Percentiles rank a stretch among this genome's conserved stretches.
These are phyloP conservation scores for Delitschia confertaspora DNA, from an alignment of 495 filamentous ascomycete species.

Conservation along the genomic window DNA sequence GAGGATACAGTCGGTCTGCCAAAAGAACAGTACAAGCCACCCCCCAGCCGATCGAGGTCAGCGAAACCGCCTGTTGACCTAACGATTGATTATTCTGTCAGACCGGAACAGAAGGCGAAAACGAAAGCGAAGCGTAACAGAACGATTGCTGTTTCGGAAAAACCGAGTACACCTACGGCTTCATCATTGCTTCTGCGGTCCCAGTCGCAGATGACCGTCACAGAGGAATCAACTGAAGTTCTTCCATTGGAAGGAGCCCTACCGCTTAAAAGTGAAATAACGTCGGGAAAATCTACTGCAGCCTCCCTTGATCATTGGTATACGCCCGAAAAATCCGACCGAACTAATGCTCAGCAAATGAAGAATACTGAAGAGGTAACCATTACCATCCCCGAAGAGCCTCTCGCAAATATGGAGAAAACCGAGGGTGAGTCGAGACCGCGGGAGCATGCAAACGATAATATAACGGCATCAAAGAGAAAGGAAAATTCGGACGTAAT, in stretches of 20 bases:
- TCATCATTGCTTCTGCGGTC: too few relatives aligned
- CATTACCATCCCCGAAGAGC: too few relatives aligned
- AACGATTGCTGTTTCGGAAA: conserved; percentile 4
- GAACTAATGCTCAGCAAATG: too few relatives aligned
- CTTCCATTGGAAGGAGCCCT: too few relatives aligned
- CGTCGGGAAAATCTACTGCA: too few relatives aligned
- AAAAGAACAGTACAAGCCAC: conserved; percentile 32
- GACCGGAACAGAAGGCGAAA: conserved; percentile 29
- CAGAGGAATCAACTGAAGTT: not conserved
- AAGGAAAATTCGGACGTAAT: not conserved
- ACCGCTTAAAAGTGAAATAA: too few relatives aligned
- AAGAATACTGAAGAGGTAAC: too few relatives aligned
- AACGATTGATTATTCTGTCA: conserved; percentile 27
- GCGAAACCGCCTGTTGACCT: conserved; percentile 17
- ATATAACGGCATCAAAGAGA: not conserved
- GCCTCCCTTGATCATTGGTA: too few relatives aligned
- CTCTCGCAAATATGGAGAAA: too few relatives aligned
- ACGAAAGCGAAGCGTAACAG: conserved; percentile 27
- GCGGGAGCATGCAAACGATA: conserved; percentile 9
- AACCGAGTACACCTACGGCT: not conserved
- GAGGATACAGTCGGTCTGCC: conserved; percentile 30
- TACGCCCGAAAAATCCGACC: too few relatives aligned
- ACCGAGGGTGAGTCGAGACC: too few relatives aligned
- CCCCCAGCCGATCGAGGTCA: conserved; percentile 35
- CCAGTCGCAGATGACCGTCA: too few relatives aligned